These are phyloP conservation scores for Glomus cerebriforme DNA, from an alignment of 192 early-diverging fungal genomes.

Conservation along the genomic window DNA sequence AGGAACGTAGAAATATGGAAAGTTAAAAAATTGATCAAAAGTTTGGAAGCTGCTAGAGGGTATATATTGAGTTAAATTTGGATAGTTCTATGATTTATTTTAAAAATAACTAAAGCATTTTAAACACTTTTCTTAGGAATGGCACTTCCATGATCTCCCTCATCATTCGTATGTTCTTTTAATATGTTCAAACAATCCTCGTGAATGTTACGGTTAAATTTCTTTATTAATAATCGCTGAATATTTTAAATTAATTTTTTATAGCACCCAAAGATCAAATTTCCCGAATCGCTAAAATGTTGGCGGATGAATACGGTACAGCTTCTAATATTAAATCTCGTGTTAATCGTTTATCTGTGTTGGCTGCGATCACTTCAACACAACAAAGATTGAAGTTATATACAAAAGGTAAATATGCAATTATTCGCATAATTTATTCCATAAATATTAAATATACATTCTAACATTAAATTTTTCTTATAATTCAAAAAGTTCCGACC, in stretches of 20 bases:
- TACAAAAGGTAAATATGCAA: slow-evolving; percentile 54
- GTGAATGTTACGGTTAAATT: neutral
- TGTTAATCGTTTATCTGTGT: slow-evolving; percentile 96
- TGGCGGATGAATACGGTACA: slow-evolving; percentile 98
- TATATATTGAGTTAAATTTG: slow-evolving; percentile 34
- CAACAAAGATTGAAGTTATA: slow-evolving; percentile 97
- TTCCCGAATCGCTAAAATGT: slow-evolving; percentile 84
- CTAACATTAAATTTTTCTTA: neutral
- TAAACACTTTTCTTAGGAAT: slow-evolving; percentile 57
- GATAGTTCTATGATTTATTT: neutral
- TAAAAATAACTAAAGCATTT: neutral
- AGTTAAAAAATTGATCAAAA: slow-evolving; percentile 99
- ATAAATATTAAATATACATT: neutral
- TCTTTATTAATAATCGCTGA: neutral
- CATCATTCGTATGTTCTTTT: slow-evolving; percentile 72
- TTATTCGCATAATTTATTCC: neutral
- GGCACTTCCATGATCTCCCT: slow-evolving; percentile 99
- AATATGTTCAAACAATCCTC: neutral
- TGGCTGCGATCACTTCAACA: slow-evolving; percentile 96
- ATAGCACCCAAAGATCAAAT: slow-evolving; percentile 88
- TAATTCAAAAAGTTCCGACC: slow-evolving; percentile 65
- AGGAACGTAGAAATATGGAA: slow-evolving; percentile 97
- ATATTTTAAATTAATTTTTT: neutral
- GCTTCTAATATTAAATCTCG: slow-evolving; percentile 99
- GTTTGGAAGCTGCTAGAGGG: slow-evolving; percentile 89